Conservation (phyloP, 768 basidiomycete species). For the Termitomyces sp. region DNA sequence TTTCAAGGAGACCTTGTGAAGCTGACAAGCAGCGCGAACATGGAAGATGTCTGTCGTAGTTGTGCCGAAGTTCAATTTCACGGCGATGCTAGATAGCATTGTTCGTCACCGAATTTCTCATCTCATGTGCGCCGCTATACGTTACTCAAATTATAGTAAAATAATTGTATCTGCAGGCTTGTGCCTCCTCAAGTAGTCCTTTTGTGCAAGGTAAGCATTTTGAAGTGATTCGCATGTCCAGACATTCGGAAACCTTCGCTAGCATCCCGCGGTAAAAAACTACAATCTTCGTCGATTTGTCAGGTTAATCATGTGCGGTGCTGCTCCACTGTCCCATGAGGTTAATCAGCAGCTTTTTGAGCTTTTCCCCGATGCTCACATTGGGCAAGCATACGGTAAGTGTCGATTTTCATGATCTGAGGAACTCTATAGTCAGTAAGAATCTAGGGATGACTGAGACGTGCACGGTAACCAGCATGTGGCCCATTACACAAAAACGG, state of each 20-base stretch:
- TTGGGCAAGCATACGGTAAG: constrained; percentile 55
- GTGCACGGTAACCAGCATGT: constrained; percentile 45
- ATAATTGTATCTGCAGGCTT: constrained; percentile 30
- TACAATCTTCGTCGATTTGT: constrained; percentile 40
- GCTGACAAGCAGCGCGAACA: background rate
- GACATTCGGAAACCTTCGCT: background rate
- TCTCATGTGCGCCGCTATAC: constrained; percentile 30
- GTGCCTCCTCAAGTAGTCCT: constrained; percentile 56
- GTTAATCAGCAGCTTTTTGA: constrained; percentile 42
- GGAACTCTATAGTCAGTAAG: background rate
- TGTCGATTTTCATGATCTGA: background rate
- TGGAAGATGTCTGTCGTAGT: constrained; percentile 48
- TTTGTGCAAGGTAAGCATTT: constrained; percentile 44
- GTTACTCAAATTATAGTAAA: too few relatives aligned
- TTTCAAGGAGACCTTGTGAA: background rate
- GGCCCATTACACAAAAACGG: constrained; percentile 38
- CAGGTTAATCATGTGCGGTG: constrained; percentile 48
- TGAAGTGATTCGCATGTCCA: background rate
- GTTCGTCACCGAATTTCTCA: constrained; percentile 51
- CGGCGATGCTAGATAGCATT: constrained; percentile 57
- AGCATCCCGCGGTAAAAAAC: constrained; percentile 49
- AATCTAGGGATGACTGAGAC: constrained; percentile 62
- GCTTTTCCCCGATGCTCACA: constrained; percentile 46
- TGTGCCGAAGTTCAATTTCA: constrained; percentile 58
- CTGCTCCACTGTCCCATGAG: constrained; percentile 53